A percentile compares a stretch with the other conserved stretches of the same genome.
Evolutionary conservation across 2,329 filamentous ascomycete species (phyloP).

Genomic region (Clonostachys chloroleuca): DNA sequence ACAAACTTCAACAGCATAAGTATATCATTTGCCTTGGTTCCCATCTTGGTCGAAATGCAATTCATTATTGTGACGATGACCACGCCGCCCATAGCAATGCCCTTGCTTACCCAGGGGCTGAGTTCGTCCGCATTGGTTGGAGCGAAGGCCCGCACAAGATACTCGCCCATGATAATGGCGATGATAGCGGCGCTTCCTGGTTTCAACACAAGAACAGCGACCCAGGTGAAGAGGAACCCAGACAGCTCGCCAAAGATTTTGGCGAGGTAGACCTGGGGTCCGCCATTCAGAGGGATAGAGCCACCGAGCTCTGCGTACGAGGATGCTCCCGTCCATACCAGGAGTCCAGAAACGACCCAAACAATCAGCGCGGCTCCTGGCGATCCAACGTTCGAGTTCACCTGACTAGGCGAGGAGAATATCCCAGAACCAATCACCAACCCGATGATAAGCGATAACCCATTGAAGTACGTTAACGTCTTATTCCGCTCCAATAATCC

Average conservation of each 20-base stretch:
- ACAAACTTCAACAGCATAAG: slow-evolving; percentile 98
- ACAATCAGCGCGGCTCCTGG: slow-evolving; percentile 87
- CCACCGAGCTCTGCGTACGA: slow-evolving; percentile 95
- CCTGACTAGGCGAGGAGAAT: slow-evolving; percentile 90
- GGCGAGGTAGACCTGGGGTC: slow-evolving; percentile 86
- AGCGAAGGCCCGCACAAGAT: slow-evolving; percentile 82
- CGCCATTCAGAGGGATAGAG: slow-evolving; percentile 92
- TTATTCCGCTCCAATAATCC: slow-evolving; percentile 93
- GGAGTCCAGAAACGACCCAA: slow-evolving; percentile 84
- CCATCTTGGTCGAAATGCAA: slow-evolving; percentile 84
- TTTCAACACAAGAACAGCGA: slow-evolving; percentile 88
- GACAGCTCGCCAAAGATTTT: slow-evolving; percentile 95
- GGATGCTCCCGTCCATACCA: slow-evolving; percentile 94
- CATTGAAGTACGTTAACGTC: slow-evolving; percentile 91
- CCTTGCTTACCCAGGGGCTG: slow-evolving; percentile 87
- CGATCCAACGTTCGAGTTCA: slow-evolving; percentile 87
- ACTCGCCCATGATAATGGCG: slow-evolving; percentile 96
- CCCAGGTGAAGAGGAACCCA: slow-evolving; percentile 96
- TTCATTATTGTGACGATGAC: slow-evolving; percentile 78
- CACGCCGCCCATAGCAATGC: slow-evolving; percentile 74
- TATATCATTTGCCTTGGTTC: slow-evolving; percentile 80
- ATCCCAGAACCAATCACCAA: slow-evolving; percentile 96
- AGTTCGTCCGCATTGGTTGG: slow-evolving; percentile 80
- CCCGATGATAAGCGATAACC: slow-evolving; percentile 83
- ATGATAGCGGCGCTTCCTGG: slow-evolving; percentile 93